A percentile compares a stretch with the other conserved stretches of the same genome.
Evolutionary conservation across 441 rosid genomes (phyloP).

Genomic region (Brassica hybrid): DNA sequence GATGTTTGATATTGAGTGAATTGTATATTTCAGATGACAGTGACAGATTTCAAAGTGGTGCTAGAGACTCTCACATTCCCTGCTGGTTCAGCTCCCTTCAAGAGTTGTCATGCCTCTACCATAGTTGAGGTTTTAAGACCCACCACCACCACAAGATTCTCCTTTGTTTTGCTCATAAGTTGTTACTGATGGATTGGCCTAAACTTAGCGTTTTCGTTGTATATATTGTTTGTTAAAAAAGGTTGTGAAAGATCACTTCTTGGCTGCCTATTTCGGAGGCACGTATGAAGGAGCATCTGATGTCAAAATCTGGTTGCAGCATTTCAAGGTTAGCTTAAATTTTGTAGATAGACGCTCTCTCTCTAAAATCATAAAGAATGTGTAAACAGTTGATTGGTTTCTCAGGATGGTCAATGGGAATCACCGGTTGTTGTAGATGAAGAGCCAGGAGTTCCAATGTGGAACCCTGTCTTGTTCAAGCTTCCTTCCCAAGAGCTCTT

Average conservation of each 20-base stretch:
- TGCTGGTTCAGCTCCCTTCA: slow-evolving; percentile 73
- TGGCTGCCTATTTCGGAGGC: slow-evolving; percentile 90
- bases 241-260: slow-evolving; percentile 59
- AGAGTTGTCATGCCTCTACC: slow-evolving; percentile 91
- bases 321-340: slow-evolving; percentile 54
- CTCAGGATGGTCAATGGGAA: slow-evolving; percentile 72
- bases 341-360: neutral
- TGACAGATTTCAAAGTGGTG: slow-evolving; percentile 44
- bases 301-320: slow-evolving; percentile 91
- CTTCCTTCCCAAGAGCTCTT: slow-evolving; percentile 78
- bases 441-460: slow-evolving; percentile 81
- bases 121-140: slow-evolving; percentile 60
- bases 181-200: neutral
- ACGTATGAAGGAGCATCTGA: slow-evolving; percentile 80
- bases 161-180: slow-evolving; percentile 36
- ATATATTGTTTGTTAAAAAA: too few relatives aligned
- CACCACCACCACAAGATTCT: too few relatives aligned
- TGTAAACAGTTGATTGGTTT: neutral
- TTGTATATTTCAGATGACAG: slow-evolving; percentile 46
- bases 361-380: neutral
- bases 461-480: slow-evolving; percentile 91
- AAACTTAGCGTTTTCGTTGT: neutral
- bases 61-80: slow-evolving; percentile 73
- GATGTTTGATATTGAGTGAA: too few relatives aligned
- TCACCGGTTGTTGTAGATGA: slow-evolving; percentile 68